Evolutionary conservation across 495 filamentous ascomycete genomes (phyloP), one percentile per base, ranked within the genome.

Genomic region (Talaromyces thailandensis): DNA sequence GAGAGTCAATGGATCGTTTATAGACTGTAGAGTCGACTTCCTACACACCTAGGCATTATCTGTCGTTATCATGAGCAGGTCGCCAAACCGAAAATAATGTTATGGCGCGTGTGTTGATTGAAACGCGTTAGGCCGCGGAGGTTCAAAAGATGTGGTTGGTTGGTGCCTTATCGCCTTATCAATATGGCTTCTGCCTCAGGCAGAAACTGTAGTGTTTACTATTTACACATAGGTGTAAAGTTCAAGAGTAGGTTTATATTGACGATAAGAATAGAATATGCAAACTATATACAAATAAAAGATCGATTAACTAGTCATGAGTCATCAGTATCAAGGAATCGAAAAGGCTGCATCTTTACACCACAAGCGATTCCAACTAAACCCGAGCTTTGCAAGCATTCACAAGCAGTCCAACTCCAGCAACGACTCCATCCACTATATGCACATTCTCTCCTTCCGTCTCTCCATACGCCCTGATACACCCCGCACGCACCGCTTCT

Each of bases 401-500:
- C 29, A 75, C 87, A 62, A 96, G 71, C 71, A 86, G 76, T 40
- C 85, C 84, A 66, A 90, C 81, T 48, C 89, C 93, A 29, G 89
- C 88, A 67, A 84, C 83, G 1, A 96, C 90, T 2, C 93, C 92
- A 76, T 97, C 93, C 37, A 96, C 81, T 64, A 96, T 85, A 68
- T 80, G 81, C 4, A 96, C 81, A 25, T 76, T 70, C 53, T 65
- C 70, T 0, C 88, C 91, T 55, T 81, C 76, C 14, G 79, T 72
- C 50, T 81, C 74, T 14, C 89, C 90, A 64, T 86, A 84, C 21
- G 79, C 79, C 60, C 86, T 82, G 28, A 82, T 69, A 50, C 88
- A 88, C 2, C 86, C 88, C 40, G 82, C 81, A 57, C 88, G 80
- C 51, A 96, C 91, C 56, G 89, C 87, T 61, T 86, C 81, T 61